These are phyloP conservation scores for Toxicodendron radicans DNA, from an alignment of 345 rosid genomes.

Conservation along the genomic window DNA sequence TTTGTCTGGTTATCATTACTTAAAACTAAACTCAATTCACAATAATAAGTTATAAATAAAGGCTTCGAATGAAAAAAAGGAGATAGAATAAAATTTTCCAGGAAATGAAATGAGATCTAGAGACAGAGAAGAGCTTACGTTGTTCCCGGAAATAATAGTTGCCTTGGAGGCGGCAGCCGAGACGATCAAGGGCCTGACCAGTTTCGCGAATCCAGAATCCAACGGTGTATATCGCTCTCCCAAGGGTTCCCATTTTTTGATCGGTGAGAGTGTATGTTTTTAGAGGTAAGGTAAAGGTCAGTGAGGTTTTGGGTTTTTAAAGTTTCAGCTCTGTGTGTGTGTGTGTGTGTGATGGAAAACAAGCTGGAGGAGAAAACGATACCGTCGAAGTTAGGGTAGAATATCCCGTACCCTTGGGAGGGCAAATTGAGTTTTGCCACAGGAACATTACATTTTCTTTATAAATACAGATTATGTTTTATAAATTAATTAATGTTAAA, in stretches of 20 bases:
- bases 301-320: slow-evolving; percentile 2
- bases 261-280: slow-evolving; percentile 7
- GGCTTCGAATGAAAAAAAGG: not conserved
- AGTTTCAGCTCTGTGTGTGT: no score
- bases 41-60: not conserved
- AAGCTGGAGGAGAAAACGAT: slow-evolving; percentile 9
- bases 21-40: not conserved
- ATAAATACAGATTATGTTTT: no score
- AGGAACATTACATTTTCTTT: no score
- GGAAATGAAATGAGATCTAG: slow-evolving; percentile 13
- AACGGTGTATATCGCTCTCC: slow-evolving; percentile 78
- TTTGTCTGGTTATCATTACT: not conserved
- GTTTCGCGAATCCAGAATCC: slow-evolving; percentile 98
- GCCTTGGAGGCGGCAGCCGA: slow-evolving; percentile 93
- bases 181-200: slow-evolving; percentile 92
- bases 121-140: slow-evolving; percentile 40
- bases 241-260: slow-evolving; percentile 75
- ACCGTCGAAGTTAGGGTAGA: slow-evolving; percentile 26
- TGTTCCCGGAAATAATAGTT: slow-evolving; percentile 77
- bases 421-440: slow-evolving; percentile 12
- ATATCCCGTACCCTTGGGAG: slow-evolving; percentile 14
- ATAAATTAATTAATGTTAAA: no score
- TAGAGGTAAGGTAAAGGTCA: not conserved
- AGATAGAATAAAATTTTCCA: not conserved
- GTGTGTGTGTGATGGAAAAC: slow-evolving; percentile 5